Conservation (phyloP, 2,329 filamentous ascomycete species). For the Colletotrichum sp. region DNA sequence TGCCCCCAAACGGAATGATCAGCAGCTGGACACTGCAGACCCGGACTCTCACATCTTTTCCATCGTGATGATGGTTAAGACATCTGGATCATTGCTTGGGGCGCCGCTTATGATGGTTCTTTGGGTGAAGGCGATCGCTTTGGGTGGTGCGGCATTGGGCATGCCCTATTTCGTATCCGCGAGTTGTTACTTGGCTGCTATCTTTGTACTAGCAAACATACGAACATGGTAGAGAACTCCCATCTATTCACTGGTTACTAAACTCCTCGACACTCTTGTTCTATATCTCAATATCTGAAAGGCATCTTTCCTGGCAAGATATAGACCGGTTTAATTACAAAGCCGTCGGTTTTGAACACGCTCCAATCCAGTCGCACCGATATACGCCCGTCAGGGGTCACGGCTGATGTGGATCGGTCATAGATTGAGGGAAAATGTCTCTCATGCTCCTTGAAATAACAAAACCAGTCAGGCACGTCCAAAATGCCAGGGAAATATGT, state of each 20-base stretch:
- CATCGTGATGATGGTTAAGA: slow-evolving; percentile 57
- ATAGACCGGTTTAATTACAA: not conserved
- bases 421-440: not conserved
- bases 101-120: slow-evolving; percentile 51
- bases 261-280: not conserved
- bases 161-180: slow-evolving; percentile 46
- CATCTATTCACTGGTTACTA: not conserved
- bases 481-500: not conserved
- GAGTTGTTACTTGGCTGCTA: slow-evolving; percentile 39
- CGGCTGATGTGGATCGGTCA: not conserved
- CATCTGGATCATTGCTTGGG: slow-evolving; percentile 50
- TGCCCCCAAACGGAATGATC: slow-evolving; percentile 16
- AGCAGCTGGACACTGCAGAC: slow-evolving; percentile 14
- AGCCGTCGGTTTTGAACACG: not conserved
- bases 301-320: not conserved
- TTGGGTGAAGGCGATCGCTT: slow-evolving; percentile 50
- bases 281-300: not conserved
- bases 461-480: not conserved
- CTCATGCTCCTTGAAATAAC: not conserved
- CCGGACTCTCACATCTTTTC: slow-evolving; percentile 50
- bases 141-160: slow-evolving; percentile 36
- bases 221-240: not conserved
- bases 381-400: not conserved
- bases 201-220: slow-evolving; percentile 31
- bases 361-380: not conserved